Base-by-base conservation (phyloP, 163 green algal species). In the Botryococcus braunii region DNA sequence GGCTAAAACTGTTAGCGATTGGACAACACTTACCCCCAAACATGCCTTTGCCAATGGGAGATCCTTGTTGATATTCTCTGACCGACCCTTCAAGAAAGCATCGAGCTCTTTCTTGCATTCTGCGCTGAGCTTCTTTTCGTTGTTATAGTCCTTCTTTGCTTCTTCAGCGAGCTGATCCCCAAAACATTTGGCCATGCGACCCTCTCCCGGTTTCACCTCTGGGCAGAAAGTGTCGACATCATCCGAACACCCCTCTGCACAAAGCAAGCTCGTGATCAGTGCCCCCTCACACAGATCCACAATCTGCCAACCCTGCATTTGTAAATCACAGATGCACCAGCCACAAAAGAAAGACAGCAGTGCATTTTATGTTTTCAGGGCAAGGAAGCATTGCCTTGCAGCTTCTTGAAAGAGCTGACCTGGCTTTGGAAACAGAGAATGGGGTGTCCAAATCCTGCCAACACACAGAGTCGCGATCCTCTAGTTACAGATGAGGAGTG, bases 101-200 rank as follows among this genome's bases (percentile, higher is more conserved):
- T 64, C 46, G 27, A 78, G 29, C 50, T 64, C 55, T 25, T 64
- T 67, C 27, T 61, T 70, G 50, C 66, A 73, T 4, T 2, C 13
- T 1, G 63, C 47, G 34, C 27, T 61, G 17, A 62, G 29, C 13
- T 37, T 71, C 2, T 35, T 58, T 4, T 1, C n/a, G 5, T 47
- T 60, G 2, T 27, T 56, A 29, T 65, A 81, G 35, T 60, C 21
- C 3, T 73, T 68, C 69, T 77, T 73, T 4, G 17, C 58, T 37
- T 86, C 48, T 60, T 77, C 63, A 1, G 70, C 57, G 23, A 78
- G 47, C 68, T 85, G 71, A 8, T 81, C 63, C 29, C 77, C 65
- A 41, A 93, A 65, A 72, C 86, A 93, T 0, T 71, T 77, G 27
- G 85, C 77, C 60, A 93, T 72, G 36, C 80, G 74, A 0, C 86